These are phyloP conservation scores for Leccinum solheimii DNA, from an alignment of 1,284 basidiomycete species.

Conservation along the genomic window DNA sequence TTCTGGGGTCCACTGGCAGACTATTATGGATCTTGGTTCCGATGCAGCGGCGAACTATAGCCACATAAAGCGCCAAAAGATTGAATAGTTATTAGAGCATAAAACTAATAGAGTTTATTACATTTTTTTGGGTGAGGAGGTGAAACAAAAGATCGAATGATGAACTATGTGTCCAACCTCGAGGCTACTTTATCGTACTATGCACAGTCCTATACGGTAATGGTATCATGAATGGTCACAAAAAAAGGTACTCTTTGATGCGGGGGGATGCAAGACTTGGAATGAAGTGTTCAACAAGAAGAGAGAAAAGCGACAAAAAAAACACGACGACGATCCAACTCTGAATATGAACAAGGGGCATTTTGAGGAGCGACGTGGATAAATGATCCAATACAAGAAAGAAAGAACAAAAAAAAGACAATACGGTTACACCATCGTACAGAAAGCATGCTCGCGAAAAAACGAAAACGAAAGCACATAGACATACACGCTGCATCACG, in stretches of 20 bases:
- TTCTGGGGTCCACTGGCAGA: neutral
- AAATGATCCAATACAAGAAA: neutral
- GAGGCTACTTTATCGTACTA: constrained; percentile 11
- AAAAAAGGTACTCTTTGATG: constrained; percentile 1
- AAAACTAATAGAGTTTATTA: constrained; percentile 6
- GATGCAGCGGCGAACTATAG: neutral
- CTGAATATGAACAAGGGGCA: neutral
- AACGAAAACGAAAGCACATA: constrained; percentile 6
- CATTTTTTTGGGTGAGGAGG: neutral
- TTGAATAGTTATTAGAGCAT: neutral
- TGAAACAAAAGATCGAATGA: neutral
- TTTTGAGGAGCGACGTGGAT: neutral
- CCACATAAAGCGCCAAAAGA: neutral
- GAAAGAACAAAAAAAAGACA: neutral
- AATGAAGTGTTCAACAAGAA: constrained; percentile 5
- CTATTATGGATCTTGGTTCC: neutral
- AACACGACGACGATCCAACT: neutral
- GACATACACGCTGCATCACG: constrained; percentile 15
- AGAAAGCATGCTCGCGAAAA: constrained; percentile 16
- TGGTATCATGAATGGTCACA: constrained; percentile 14
- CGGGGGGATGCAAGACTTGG: constrained; percentile 6
- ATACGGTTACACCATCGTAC: constrained; percentile 7
- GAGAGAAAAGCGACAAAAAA: neutral
- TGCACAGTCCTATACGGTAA: constrained; percentile 18
- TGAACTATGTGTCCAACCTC: neutral